phyloP scores from a whole-genome alignment of 1,284 basidiomycete species.

The Malassezia japonica region DNA sequence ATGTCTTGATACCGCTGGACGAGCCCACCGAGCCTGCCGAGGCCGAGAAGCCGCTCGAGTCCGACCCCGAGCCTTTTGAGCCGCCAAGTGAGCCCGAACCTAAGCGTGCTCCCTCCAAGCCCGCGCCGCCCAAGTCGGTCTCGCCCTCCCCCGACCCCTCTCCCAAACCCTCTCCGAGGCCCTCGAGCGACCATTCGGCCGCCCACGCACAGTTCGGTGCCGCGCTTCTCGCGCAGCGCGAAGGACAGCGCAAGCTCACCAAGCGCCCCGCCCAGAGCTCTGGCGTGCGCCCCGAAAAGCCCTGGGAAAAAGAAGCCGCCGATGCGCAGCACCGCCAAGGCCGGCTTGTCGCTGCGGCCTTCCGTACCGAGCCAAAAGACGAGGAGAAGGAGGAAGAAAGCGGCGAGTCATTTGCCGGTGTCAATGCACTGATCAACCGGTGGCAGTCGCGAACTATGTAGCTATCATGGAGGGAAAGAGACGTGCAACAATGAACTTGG shows the following conservation, averaged over 20 bases:
- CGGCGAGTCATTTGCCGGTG: neutral
- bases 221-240: neutral
- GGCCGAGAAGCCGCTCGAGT: too few relatives aligned
- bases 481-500: neutral
- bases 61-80: too few relatives aligned
- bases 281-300: neutral
- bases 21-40: too few relatives aligned
- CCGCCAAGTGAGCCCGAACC: too few relatives aligned
- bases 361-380: neutral
- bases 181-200: too few relatives aligned
- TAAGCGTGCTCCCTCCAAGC: too few relatives aligned
- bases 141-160: too few relatives aligned
- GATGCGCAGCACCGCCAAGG: neutral
- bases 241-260: slow-evolving; percentile 2
- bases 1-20: too few relatives aligned
- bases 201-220: neutral
- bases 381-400: neutral
- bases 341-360: too few relatives aligned
- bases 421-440: slow-evolving; percentile 9
- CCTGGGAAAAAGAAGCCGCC: neutral
- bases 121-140: too few relatives aligned
- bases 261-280: slow-evolving; percentile 1
- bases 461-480: neutral
- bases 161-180: too few relatives aligned
- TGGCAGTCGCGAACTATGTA: slow-evolving; percentile 11